These are phyloP conservation scores for Puccinia brachypodii DNA, from an alignment of 1,284 basidiomycete species.

Conservation along the genomic window DNA sequence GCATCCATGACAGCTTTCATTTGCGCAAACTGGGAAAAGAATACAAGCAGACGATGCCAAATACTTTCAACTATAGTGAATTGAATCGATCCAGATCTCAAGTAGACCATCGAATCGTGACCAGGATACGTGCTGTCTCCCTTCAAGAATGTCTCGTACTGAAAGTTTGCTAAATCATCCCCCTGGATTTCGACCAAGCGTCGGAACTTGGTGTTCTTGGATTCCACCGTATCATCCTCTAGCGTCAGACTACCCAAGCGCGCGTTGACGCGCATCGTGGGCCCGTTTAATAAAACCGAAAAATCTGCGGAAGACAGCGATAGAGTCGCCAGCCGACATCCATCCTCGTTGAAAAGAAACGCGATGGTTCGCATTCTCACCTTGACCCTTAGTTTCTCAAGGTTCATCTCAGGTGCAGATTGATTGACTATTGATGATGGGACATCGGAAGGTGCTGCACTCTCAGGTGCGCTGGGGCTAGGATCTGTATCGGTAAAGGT, in stretches of 20 bases:
- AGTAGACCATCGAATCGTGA: conserved; percentile 79
- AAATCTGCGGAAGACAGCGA: conserved; percentile 90
- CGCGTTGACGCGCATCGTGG: conserved; percentile 76
- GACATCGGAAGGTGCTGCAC: conserved; percentile 36
- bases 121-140: conserved; percentile 69
- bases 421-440: neutral
- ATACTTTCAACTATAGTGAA: conserved; percentile 86
- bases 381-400: conserved; percentile 76
- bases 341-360: conserved; percentile 79
- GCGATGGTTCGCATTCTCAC: conserved; percentile 85
- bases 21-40: conserved; percentile 81
- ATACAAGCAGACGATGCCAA: conserved; percentile 79
- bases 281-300: conserved; percentile 71
- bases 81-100: conserved; percentile 87
- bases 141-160: conserved; percentile 85
- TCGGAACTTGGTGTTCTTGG: conserved; percentile 67
- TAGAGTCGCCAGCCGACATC: conserved; percentile 74
- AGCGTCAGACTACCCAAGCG: conserved; percentile 82
- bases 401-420: neutral
- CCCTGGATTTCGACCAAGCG: conserved; percentile 92
- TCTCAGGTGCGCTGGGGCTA: conserved; percentile 50
- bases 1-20: conserved; percentile 80
- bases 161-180: conserved; percentile 90
- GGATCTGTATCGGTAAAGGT: conserved; percentile 73
- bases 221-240: conserved; percentile 70